Evolutionary conservation across 2,329 filamentous ascomycete species (phyloP).

Genomic region (Fusarium subtropicale): DNA sequence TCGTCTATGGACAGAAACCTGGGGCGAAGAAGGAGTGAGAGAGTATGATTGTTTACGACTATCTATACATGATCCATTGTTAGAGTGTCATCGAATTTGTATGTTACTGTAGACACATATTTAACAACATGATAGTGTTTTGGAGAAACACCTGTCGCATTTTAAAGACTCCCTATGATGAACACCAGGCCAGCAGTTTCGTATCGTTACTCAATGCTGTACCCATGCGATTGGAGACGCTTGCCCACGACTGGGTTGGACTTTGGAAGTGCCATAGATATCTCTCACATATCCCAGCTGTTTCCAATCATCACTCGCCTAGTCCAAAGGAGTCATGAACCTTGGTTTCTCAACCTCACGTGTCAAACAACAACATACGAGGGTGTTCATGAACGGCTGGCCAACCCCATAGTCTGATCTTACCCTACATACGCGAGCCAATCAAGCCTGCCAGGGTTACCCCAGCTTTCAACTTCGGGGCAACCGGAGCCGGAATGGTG

Average conservation of each 20-base stretch:
- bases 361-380: background rate
- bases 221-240: too few relatives aligned
- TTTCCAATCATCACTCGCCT: background rate
- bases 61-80: background rate
- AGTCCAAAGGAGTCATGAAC: background rate
- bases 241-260: background rate
- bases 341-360: background rate
- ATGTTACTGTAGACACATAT: background rate
- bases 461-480: slow-evolving; percentile 26
- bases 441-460: background rate
- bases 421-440: slow-evolving; percentile 3
- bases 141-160: too few relatives aligned
- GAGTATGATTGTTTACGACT: background rate
- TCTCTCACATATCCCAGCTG: background rate
- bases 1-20: slow-evolving; percentile 16
- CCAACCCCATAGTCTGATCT: background rate
- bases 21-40: background rate
- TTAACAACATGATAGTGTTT: background rate
- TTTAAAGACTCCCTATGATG: too few relatives aligned
- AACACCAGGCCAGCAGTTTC: too few relatives aligned
- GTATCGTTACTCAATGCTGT: too few relatives aligned
- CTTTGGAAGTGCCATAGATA: background rate
- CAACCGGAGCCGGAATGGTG: slow-evolving; percentile 28
- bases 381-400: background rate
- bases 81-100: background rate